These are phyloP conservation scores for Salix suchowensis DNA, from an alignment of 345 rosid species.

Conservation along the genomic window DNA sequence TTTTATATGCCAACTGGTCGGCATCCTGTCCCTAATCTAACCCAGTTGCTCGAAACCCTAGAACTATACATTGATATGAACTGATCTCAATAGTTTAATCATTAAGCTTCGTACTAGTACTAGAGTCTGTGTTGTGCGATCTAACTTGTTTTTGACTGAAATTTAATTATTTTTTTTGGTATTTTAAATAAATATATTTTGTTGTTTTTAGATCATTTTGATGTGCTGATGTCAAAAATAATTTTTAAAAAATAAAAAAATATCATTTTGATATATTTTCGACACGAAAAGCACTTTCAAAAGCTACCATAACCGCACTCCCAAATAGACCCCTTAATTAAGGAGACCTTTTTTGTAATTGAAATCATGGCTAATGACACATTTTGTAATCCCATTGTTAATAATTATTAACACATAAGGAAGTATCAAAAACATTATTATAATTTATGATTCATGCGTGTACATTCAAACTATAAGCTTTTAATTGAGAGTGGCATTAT, in stretches of 20 bases:
- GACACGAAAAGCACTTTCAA: no score
- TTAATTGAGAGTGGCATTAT: no score
- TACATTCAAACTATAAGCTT: no score
- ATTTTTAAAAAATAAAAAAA: no score
- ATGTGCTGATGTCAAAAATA: no score
- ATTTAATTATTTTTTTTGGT: no score
- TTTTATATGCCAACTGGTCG: conserved; percentile 31
- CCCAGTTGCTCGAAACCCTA: conserved; percentile 10
- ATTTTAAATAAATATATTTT: no score
- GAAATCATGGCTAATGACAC: background rate
- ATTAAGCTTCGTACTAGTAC: background rate
- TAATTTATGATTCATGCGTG: background rate
- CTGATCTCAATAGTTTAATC: background rate
- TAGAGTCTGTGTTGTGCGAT: no score
- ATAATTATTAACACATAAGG: background rate
- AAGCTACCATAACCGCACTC: no score
- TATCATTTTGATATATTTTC: no score
- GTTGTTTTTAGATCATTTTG: no score
- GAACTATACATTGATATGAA: background rate
- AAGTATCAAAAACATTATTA: background rate
- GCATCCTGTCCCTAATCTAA: conserved; percentile 19
- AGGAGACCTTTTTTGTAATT: background rate
- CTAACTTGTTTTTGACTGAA: no score
- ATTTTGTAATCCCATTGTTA: background rate
- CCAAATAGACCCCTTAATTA: background rate